A percentile compares a stretch with the other conserved stretches of the same genome.
Conservation (phyloP, 2,329 filamentous ascomycete species). For the Fusarium sp. region DNA sequence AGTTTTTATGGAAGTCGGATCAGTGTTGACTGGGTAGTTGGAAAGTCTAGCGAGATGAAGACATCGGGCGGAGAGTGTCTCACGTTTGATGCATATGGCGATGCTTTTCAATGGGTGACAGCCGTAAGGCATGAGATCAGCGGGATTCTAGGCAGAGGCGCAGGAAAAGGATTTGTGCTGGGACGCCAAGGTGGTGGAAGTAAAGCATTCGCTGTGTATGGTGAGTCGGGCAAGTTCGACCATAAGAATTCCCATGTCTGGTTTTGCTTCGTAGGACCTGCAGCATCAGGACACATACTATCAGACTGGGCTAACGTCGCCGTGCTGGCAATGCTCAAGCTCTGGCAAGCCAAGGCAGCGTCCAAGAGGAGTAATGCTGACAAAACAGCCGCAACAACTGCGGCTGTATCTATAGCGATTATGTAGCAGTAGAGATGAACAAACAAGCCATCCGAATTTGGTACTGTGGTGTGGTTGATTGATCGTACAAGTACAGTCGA, state of each 20-base stretch:
- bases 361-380: neutral
- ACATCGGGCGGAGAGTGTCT: neutral
- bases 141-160: slow-evolving; percentile 1
- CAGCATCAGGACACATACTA: neutral
- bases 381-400: neutral
- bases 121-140: slow-evolving; percentile 4
- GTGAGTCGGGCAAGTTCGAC: too few relatives aligned
- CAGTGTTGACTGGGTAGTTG: slow-evolving; percentile 8
- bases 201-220: too few relatives aligned
- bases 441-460: neutral
- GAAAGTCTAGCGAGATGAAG: slow-evolving; percentile 16
- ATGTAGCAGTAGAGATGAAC: neutral
- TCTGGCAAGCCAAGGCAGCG: slow-evolving; percentile 11
- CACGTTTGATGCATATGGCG: slow-evolving; percentile 12
- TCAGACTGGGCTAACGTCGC: slow-evolving; percentile 7
- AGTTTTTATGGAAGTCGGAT: slow-evolving; percentile 8
- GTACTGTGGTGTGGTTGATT: neutral
- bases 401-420: neutral
- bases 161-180: slow-evolving; percentile 5
- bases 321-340: slow-evolving; percentile 14
- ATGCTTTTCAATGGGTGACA: neutral
- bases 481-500: neutral
- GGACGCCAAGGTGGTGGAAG: too few relatives aligned
- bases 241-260: too few relatives aligned
- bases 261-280: too few relatives aligned